A percentile compares a stretch with the other conserved stretches of the same genome.
Evolutionary conservation across 139 green algal genomes (phyloP).

Genomic region (Volvox reticuliferus): DNA sequence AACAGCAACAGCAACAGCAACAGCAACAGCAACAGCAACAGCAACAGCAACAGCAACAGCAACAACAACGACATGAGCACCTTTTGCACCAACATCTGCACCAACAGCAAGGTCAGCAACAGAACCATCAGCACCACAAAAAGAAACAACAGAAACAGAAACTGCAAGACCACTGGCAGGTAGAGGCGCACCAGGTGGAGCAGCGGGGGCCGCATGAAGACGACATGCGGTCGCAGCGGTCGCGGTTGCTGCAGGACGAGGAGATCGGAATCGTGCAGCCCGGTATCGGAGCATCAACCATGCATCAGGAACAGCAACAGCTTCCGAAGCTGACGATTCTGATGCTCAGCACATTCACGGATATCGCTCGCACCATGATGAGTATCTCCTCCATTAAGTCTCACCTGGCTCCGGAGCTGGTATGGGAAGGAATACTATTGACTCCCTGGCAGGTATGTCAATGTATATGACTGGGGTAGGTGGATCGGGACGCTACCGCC

Average conservation of each 20-base stretch:
- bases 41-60: too few species aligned
- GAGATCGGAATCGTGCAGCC: too few species aligned
- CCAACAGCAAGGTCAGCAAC: neutral
- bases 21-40: too few species aligned
- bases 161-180: neutral
- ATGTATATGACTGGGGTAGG: neutral
- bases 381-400: neutral
- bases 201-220: too few species aligned
- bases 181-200: neutral
- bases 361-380: neutral
- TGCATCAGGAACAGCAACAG: too few species aligned
- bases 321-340: slow-evolving; percentile 10
- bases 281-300: too few species aligned
- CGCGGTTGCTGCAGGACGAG: too few species aligned
- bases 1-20: too few species aligned
- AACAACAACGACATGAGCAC: too few species aligned
- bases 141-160: neutral
- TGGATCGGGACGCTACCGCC: too few species aligned
- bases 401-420: slow-evolving; percentile 10
- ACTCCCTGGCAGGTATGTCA: slow-evolving; percentile 12
- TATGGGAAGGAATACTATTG: slow-evolving; percentile 8
- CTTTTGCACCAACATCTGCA: too few species aligned
- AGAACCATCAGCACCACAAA: neutral
- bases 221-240: too few species aligned
- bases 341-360: neutral